Evolutionary conservation across 352 stramenopile genomes (phyloP).

Genomic region (Hyaloperonospora brassicae): DNA sequence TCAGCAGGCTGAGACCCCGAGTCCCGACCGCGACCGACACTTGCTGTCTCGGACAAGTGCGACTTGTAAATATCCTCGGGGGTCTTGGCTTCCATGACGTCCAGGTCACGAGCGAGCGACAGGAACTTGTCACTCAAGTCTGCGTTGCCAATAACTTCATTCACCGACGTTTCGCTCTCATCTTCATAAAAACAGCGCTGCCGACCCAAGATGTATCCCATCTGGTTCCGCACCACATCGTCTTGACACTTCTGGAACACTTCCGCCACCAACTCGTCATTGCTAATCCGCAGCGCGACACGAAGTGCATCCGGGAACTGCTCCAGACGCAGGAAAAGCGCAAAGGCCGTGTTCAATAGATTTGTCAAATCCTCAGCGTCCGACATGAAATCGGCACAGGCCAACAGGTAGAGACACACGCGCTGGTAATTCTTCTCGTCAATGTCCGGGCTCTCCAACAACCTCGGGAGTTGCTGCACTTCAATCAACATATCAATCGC

Average conservation of each 20-base stretch:
- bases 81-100: slow-evolving; percentile 96
- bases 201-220: slow-evolving; percentile 94
- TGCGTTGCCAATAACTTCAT: slow-evolving; percentile 96
- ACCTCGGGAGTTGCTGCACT: slow-evolving; percentile 93
- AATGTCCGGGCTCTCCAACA: slow-evolving; percentile 90
- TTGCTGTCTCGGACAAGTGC: slow-evolving; percentile 94
- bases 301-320: slow-evolving; percentile 94
- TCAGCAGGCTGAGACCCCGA: slow-evolving; percentile 84
- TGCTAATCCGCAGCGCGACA: slow-evolving; percentile 91
- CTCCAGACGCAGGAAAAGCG: slow-evolving; percentile 91
- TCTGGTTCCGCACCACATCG: slow-evolving; percentile 74
- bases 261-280: slow-evolving; percentile 66
- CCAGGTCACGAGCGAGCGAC: slow-evolving; percentile 93
- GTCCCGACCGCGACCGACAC: slow-evolving; percentile 60
- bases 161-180: slow-evolving; percentile 84
- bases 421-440: slow-evolving; percentile 98
- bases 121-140: slow-evolving; percentile 95
- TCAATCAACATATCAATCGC: slow-evolving; percentile 99
- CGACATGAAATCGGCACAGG: slow-evolving; percentile 97
- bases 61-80: slow-evolving; percentile 99
- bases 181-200: slow-evolving; percentile 93
- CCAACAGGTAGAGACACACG: slow-evolving; percentile 97
- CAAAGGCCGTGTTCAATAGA: slow-evolving; percentile 88
- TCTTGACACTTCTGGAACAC: slow-evolving; percentile 76
- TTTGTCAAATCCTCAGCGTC: slow-evolving; percentile 95